Percentiles rank a stretch among this genome's conserved stretches.
Conservation (phyloP, 2,329 filamentous ascomycete species). For the Xylariaceae sp. region DNA sequence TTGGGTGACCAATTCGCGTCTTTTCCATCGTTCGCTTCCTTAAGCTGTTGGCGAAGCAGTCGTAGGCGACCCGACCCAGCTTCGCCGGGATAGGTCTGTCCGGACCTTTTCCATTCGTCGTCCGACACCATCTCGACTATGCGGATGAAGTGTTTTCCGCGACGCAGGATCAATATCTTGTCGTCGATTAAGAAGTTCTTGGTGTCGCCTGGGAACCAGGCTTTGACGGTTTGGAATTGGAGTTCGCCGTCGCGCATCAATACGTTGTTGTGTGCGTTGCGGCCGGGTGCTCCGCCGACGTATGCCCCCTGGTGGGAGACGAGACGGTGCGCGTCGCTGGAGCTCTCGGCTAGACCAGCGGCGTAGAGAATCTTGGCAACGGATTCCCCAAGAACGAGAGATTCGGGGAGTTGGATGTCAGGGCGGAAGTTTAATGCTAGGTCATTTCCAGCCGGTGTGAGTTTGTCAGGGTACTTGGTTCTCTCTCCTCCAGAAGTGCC, state of each 20-base stretch:
- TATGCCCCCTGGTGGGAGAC: constrained; percentile 57
- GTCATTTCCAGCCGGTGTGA: constrained; percentile 34
- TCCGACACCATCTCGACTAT: constrained; percentile 60
- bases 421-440: constrained; percentile 45
- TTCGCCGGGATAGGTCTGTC: constrained; percentile 53
- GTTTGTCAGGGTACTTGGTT: constrained; percentile 20
- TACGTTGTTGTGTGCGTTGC: constrained; percentile 25
- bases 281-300: constrained; percentile 52
- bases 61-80: constrained; percentile 49
- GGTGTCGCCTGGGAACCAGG: constrained; percentile 57
- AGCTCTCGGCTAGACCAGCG: constrained; percentile 55
- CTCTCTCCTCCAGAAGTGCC: constrained; percentile 8
- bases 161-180: constrained; percentile 58
- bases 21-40: constrained; percentile 7
- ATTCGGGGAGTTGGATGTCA: constrained; percentile 58
- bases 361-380: constrained; percentile 60
- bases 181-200: constrained; percentile 59
- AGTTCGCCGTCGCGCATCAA: constrained; percentile 48
- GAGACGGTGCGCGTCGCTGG: constrained; percentile 58
- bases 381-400: constrained; percentile 51
- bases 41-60: constrained; percentile 35
- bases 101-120: constrained; percentile 49
- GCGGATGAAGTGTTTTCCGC: constrained; percentile 62
- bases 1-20: not conserved
- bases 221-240: constrained; percentile 60